Evolutionary conservation across 495 filamentous ascomycete species (phyloP).

Genomic region (Neurospora terricola): DNA sequence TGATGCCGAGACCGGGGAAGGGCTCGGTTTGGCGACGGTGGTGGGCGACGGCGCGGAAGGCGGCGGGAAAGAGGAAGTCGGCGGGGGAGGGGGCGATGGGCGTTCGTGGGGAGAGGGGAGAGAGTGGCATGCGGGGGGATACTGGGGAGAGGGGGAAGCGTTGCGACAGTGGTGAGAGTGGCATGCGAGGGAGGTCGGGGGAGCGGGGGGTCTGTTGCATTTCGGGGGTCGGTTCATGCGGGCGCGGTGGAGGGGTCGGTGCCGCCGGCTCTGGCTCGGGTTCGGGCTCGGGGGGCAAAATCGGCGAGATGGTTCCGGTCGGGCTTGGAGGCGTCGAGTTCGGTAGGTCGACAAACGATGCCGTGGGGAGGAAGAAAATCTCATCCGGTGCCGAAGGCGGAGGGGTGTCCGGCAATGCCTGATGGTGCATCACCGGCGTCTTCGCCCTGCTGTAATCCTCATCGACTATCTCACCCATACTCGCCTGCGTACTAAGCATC

Average conservation of each 20-base stretch:
- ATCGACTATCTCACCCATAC: background rate
- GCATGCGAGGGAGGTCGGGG: background rate
- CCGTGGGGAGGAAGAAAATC: background rate
- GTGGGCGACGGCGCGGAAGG: background rate
- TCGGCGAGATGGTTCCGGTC: background rate
- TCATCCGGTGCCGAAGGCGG: background rate
- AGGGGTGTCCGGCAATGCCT: background rate
- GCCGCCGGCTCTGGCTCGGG: background rate
- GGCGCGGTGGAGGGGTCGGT: background rate
- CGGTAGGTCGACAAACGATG: background rate
- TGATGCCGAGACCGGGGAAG: background rate
- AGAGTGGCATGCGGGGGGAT: background rate
- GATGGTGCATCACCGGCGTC: background rate
- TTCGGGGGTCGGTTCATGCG: background rate
- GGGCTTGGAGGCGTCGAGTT: background rate
- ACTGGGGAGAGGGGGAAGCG: background rate
- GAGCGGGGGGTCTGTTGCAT: background rate
- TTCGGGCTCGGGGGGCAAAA: background rate
- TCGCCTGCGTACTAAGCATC: background rate
- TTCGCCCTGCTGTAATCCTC: background rate
- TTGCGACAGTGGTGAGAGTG: background rate
- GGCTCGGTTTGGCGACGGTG: background rate
- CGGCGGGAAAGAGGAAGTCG: background rate
- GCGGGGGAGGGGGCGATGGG: background rate
- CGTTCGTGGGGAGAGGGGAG: background rate